phyloP scores from a whole-genome alignment of 2,329 filamentous ascomycete genomes.

The Exophiala sp. region DNA sequence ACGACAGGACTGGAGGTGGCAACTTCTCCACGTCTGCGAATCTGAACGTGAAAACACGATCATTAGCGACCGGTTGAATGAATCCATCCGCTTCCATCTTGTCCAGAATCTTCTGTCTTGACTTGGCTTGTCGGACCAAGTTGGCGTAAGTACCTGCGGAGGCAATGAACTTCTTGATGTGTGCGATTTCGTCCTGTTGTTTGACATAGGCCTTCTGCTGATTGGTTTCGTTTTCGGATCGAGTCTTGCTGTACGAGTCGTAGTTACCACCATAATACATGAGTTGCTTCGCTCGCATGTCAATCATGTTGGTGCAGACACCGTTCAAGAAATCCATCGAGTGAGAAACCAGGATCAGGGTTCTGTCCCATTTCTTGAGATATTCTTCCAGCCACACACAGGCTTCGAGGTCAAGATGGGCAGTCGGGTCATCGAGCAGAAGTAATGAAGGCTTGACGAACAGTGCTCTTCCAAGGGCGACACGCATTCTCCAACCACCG shows the following conservation, averaged over 20 bases:
- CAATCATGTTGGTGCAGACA: conserved; percentile 97
- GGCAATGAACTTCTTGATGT: conserved; percentile 99
- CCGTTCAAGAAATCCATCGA: conserved; percentile 99
- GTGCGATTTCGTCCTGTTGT: conserved; percentile 97
- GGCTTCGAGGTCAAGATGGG: conserved; percentile 97
- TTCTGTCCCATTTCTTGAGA: conserved; percentile 98
- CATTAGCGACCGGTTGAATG: conserved; percentile 81
- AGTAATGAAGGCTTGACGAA: conserved; percentile 97
- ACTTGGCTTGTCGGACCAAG: conserved; percentile 97
- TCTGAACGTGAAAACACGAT: conserved; percentile 93
- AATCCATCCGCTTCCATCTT: conserved; percentile 99
- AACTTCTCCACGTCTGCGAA: conserved; percentile 99
- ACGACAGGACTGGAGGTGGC: conserved; percentile 92
- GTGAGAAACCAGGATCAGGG: conserved; percentile 93
- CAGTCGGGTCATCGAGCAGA: conserved; percentile 95
- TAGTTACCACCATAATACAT: conserved; percentile 99
- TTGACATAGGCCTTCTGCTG: conserved; percentile 99
- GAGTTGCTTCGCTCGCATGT: conserved; percentile 87
- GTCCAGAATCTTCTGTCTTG: conserved; percentile 98
- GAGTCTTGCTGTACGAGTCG: conserved; percentile 95
- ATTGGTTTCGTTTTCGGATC: conserved; percentile 90
- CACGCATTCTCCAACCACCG: conserved; percentile 99
- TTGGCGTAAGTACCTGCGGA: conserved; percentile 99
- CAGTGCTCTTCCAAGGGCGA: conserved; percentile 92
- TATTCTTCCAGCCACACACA: conserved; percentile 99